Base-by-base conservation (phyloP, 192 early-diverging fungal genomes). In the Spinellus fusiger region DNA sequence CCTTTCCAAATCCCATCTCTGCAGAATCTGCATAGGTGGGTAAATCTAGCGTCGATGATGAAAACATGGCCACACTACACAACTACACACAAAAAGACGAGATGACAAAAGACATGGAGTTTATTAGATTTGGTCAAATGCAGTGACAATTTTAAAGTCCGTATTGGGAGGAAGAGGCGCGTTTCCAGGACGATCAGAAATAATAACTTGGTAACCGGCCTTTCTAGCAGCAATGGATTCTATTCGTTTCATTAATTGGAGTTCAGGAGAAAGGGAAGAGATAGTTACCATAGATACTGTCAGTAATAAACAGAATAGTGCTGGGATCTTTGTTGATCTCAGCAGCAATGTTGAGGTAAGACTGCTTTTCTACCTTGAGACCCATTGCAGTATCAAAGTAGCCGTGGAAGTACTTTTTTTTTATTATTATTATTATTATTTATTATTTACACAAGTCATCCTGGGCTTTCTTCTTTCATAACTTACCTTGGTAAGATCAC, bases 311-410 rank as follows among this genome's bases (percentile, higher is more conserved):
- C 49, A 99, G 67, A 12, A 95, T 78, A 0, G 56, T 29, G 5
- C 58, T 38, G 25, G 77, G 68, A 3, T 62, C 61, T 18, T 70
- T 34, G 0, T 77, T 77, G 65, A 98, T 87, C 22, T 83, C 77
- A 0, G 77, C 46, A 0, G 82, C 82, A 74, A 99, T 99, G n/a
- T 73, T 72, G 7, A 49, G 55, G 60, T 99, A 99, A 53, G 86
- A 89, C 23, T 67, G 51, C 3, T 61, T 44, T 28, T 87, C 86
- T 5, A 85, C 51, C 67, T 99, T 99, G 6, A 69, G 56, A 1
- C 96, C 96, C 61, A 94, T 81, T n/a, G 74, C 70, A 7, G 96
- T 99, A 65, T 99, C 96, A 74, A 88, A 99, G 71, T 99, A 81
- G 15, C 92, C 94, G 35, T 72, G 70, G 64, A 99, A 85, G 65